Evolutionary conservation across 768 basidiomycete genomes (phyloP), one percentile per base, ranked within the genome.

Genomic region (Auriscalpium vulgare): DNA sequence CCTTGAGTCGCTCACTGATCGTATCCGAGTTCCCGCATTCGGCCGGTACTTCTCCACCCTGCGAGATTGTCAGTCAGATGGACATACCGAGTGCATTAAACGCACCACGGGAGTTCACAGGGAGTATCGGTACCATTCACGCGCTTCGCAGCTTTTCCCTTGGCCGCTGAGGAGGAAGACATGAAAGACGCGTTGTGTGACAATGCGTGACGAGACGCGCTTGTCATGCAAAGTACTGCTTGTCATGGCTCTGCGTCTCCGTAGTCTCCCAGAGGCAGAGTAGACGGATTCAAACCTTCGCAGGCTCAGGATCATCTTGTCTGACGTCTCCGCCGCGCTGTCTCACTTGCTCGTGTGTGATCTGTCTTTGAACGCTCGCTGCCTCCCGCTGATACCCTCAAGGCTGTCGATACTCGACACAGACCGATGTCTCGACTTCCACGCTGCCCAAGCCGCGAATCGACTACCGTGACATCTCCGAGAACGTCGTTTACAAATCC

Each of bases 21-120:
- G 95, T 98, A 57, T 97, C 95, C 4, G 73, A 69, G 70, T 98
- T 98, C 47, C 95, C 95, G 37, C 68, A 29, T 78, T 69, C 55
- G 95, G 95, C 57, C 95, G 77, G 69, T 95, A 98, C 71, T 97
- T 97, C 71, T 97, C 95, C 14, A 97, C 94, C 94, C 94, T 97
- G 36, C 50, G 44, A 23, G 14, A 19, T 14, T 7, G 37, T 38
- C 8, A 52, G 53, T 4, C 1, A 51, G 13, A 34, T n/a, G 7
- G 17, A 37, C 2, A 23, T 35, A 10, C 3, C 21, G 16, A 35
- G 35, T 14, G 44, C 16, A 1, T 59, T 8, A 21, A 17, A 48
- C 10, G 49, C 59, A 89, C 91, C 91, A 94, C 37, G 91, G 91
- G 6, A 94, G 80, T 65, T 93, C 91, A 62, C 92, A 93, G 3